Evolutionary conservation across 805 yeast genomes (phyloP).

Genomic region (Saccharomycopsis babjevae): DNA sequence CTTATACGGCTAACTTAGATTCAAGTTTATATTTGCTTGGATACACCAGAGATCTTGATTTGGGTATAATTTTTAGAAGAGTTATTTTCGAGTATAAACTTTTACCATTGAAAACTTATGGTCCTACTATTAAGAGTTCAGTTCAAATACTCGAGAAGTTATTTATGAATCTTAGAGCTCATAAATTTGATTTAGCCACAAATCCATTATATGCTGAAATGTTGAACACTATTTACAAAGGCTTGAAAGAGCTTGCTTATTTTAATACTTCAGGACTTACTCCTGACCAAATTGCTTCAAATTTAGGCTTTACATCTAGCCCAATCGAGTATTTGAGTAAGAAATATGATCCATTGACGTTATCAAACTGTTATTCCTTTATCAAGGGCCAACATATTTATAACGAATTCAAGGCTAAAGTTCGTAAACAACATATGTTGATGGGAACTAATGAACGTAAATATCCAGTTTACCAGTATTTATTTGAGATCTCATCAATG

Average conservation of each 20-base stretch:
- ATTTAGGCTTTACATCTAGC: constrained; percentile 39
- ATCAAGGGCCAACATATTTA: background rate
- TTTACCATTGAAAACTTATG: constrained; percentile 6
- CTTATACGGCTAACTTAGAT: background rate
- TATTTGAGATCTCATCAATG: constrained; percentile 8
- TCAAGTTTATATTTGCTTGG: background rate
- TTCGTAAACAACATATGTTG: constrained; percentile 9
- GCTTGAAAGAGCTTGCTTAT: constrained; percentile 1
- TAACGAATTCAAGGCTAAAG: background rate
- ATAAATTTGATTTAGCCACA: background rate
- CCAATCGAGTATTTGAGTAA: constrained; percentile 34
- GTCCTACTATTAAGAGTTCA: background rate
- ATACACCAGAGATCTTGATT: background rate
- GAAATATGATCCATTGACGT: constrained; percentile 25
- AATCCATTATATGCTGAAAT: background rate
- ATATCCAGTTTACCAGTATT: constrained; percentile 11
- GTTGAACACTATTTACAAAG: background rate
- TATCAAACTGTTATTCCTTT: constrained; percentile 1
- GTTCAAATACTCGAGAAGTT: background rate
- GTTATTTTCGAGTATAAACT: background rate
- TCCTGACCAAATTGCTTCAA: constrained; percentile 23
- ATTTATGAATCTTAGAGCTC: background rate
- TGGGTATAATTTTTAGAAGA: constrained; percentile 1
- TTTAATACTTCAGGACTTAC: constrained; percentile 3
- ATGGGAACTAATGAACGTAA: background rate